Evolutionary conservation across 2,329 filamentous ascomycete genomes (phyloP).

Genomic region (Aureobasidium sp.): DNA sequence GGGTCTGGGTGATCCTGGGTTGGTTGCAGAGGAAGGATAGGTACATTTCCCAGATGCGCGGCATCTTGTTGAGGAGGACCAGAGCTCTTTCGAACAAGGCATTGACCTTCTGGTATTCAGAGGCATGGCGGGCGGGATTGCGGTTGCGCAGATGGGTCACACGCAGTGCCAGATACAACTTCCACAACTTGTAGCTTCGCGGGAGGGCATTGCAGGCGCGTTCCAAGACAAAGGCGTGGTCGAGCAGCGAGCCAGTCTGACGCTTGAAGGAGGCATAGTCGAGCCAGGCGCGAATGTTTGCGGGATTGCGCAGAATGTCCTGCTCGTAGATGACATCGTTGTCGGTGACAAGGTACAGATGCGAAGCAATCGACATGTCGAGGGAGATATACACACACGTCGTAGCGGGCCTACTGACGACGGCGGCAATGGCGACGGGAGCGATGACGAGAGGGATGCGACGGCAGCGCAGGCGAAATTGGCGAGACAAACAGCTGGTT

Average conservation of each 20-base stretch:
- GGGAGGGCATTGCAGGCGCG: constrained; percentile 83
- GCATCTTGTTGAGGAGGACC: constrained; percentile 97
- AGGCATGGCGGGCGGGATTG: constrained; percentile 70
- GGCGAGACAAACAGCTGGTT: background rate
- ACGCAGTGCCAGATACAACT: constrained; percentile 85
- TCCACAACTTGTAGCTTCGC: constrained; percentile 97
- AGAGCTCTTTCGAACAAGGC: constrained; percentile 86
- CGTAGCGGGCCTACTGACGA: background rate
- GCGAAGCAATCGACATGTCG: constrained; percentile 22
- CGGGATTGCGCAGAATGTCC: constrained; percentile 78
- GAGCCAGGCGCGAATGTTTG: constrained; percentile 88
- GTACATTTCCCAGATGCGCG: constrained; percentile 96
- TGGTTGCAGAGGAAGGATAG: constrained; percentile 83
- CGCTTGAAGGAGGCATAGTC: constrained; percentile 87
- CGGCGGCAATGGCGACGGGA: background rate
- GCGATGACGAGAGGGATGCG: background rate
- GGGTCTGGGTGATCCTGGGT: constrained; percentile 79
- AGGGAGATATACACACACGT: background rate
- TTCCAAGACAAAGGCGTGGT: constrained; percentile 84
- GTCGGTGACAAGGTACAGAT: constrained; percentile 52
- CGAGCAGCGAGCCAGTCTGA: constrained; percentile 73
- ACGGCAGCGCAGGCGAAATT: background rate
- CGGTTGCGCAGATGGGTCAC: constrained; percentile 58
- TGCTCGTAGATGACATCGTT: constrained; percentile 96
- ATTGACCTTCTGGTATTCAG: constrained; percentile 90